These are phyloP conservation scores for Senecio squalidus DNA, from an alignment of 140 eudicot genomes.

Conservation along the genomic window DNA sequence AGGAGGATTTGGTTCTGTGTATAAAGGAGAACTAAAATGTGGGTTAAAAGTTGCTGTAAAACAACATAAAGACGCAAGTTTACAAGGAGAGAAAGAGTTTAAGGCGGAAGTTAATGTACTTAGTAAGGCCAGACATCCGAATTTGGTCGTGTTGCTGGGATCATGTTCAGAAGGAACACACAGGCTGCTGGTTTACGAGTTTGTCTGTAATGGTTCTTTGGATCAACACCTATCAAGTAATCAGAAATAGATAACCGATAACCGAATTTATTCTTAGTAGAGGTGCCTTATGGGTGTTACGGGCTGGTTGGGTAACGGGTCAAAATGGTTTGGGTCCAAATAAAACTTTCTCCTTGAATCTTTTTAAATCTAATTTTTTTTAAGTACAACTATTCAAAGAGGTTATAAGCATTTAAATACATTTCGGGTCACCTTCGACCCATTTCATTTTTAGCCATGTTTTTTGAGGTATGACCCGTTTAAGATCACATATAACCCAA, in stretches of 20 bases:
- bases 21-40: slow-evolving; percentile 39
- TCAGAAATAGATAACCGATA: slow-evolving; percentile 3
- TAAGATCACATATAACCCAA: no score
- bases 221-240: slow-evolving; percentile 58
- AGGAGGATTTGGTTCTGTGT: slow-evolving; percentile 77
- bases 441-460: no score
- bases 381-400: no score
- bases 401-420: no score
- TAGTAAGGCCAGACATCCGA: slow-evolving; percentile 64
- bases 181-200: slow-evolving; percentile 68
- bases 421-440: no score
- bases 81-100: slow-evolving; percentile 80
- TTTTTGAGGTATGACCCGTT: no score
- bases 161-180: slow-evolving; percentile 73
- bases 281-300: no score
- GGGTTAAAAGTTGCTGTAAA: slow-evolving; percentile 63
- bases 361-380: no score
- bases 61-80: slow-evolving; percentile 53
- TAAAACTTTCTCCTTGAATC: no score
- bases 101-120: slow-evolving; percentile 67
- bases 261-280: not conserved
- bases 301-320: no score
- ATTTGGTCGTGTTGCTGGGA: slow-evolving; percentile 70
- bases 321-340: no score
- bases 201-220: slow-evolving; percentile 62